These are phyloP conservation scores for Punctularia strigosozonata DNA, from an alignment of 768 basidiomycete genomes.

Conservation along the genomic window DNA sequence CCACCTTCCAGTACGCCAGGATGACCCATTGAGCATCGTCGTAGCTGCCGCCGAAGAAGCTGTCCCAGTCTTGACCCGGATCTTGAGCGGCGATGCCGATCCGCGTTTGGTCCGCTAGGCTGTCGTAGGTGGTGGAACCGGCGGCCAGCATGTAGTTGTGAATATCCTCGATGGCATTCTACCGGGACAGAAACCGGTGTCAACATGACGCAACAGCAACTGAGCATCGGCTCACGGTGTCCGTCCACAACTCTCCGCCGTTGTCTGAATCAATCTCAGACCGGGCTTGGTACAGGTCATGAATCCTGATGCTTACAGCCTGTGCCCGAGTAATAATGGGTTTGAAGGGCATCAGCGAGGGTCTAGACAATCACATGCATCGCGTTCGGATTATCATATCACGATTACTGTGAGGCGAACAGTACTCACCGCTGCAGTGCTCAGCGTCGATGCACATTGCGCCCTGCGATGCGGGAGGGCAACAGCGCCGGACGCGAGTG, in stretches of 20 bases:
- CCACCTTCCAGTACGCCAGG: constrained; percentile 46
- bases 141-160: constrained; percentile 48
- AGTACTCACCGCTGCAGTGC: background rate
- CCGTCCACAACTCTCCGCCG: background rate
- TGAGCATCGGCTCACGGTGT: background rate
- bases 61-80: constrained; percentile 28
- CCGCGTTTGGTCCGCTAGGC: constrained; percentile 29
- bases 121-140: constrained; percentile 24
- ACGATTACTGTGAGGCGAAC: background rate
- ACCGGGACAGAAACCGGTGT: background rate
- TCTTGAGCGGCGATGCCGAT: constrained; percentile 33
- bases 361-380: constrained; percentile 13
- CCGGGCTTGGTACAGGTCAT: background rate
- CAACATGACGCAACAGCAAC: background rate
- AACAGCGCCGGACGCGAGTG: no score
- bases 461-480: background rate
- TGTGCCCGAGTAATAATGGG: background rate
- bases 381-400: background rate
- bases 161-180: constrained; percentile 27
- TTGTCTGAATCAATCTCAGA: background rate
- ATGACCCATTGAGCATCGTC: constrained; percentile 52
- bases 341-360: background rate
- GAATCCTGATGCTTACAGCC: background rate
- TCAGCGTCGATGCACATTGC: background rate
- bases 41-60: constrained; percentile 33